Base-by-base conservation (phyloP, 23 red algal species). In the Cyanidioschyzon merolae region DNA sequence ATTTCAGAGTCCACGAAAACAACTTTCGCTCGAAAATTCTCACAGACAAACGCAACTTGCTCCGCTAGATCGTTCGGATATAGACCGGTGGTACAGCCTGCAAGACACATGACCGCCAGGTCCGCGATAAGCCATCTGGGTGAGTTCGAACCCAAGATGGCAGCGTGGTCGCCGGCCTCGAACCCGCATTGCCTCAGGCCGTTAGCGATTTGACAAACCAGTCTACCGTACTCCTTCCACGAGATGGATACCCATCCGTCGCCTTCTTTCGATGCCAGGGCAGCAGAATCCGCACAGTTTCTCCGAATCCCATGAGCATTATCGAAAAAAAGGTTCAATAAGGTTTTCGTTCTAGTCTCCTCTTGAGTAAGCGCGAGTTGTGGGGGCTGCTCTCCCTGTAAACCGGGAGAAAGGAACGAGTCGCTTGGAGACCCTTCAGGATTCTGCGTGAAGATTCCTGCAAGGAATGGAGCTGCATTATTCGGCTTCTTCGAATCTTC, bases 251-350 rank as follows among this genome's bases (percentile, higher is more conserved):
- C 18, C 78, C 78, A 81, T 0, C 34, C 68, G 12, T 50, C 78
- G 1, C 41, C 29, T 35, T 3, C 63, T 32, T 25, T 25, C n/a
- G 21, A 71, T 24, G 18, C 0, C 34, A 3, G 38, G 3, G 58
- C 68, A 41, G 27, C 34, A 16, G 78, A 39, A 26, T 71, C 38
- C 24, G 78, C 45, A 16, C 59, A 37, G 0, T n/a, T 17, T 39
- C 68, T 34, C 12, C 34, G 78, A 0, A 81, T 3, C 16, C 78
- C 78, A 1, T 81, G 37, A 0, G 59, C 78, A 67, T 81, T 81
- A 30, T 81, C 78, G 68, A 81, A 81, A 30, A 81, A 81, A 21
- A 40, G 51, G 30, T 81, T 81, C 25, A 81, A 71, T 1, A 81
- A 12, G 0, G 78, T 81, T 35, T 57, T 37, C 59, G 39, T 1